A percentile compares a stretch with the other conserved stretches of the same genome.
Evolutionary conservation across 208 protist genomes (phyloP).

Genomic region (Phytomonas sp.): DNA sequence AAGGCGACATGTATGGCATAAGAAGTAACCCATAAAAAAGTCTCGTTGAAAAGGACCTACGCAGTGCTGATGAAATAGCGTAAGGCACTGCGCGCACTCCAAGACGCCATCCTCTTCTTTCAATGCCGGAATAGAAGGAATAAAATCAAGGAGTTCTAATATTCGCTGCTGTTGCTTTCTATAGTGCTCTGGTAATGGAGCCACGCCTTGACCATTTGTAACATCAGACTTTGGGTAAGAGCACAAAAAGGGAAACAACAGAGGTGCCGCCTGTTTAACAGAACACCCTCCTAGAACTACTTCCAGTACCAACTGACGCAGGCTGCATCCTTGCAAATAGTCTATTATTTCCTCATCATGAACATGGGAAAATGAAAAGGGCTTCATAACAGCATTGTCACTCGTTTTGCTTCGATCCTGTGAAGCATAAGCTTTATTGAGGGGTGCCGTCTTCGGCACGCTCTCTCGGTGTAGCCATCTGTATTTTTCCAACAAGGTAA

Average conservation of each 20-base stretch:
- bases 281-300: not conserved
- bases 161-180: not conserved
- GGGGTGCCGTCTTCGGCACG: not conserved
- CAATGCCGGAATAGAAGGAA: constrained; percentile 14
- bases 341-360: not conserved
- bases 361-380: not conserved
- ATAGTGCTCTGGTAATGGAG: not conserved
- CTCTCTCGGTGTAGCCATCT: not conserved
- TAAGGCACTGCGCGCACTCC: constrained; percentile 67
- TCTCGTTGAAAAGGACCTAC: constrained; percentile 59
- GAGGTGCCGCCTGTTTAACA: not conserved
- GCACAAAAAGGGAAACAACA: not conserved
- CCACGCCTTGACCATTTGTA: not conserved
- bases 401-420: not conserved
- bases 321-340: not conserved
- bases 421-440: not conserved
- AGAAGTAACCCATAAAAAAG: constrained; percentile 30
- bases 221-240: not conserved
- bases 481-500: not conserved
- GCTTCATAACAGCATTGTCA: not conserved
- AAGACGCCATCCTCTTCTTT: constrained; percentile 60
- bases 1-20: constrained; percentile 74
- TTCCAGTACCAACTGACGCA: not conserved
- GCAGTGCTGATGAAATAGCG: constrained; percentile 69
- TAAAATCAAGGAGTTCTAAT: constrained; percentile 2